A percentile compares a stretch with the other conserved stretches of the same genome.
These are phyloP conservation scores for Vitis hybrid DNA, from an alignment of 177 flowering plant genomes.

Conservation along the genomic window DNA sequence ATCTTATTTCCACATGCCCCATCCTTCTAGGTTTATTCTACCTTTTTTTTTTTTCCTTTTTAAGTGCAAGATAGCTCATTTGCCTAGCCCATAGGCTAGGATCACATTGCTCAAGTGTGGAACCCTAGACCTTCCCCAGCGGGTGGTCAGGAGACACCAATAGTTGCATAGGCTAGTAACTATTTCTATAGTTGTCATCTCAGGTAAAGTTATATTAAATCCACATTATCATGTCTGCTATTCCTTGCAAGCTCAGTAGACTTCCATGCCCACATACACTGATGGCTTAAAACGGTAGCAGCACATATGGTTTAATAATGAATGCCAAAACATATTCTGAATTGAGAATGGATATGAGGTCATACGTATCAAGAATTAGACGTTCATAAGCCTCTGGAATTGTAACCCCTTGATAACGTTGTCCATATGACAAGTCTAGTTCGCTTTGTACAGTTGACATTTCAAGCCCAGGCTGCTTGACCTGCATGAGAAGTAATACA, in stretches of 20 bases:
- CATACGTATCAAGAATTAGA: slow-evolving; percentile 94
- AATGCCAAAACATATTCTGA: not conserved
- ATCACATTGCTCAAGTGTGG: too few species aligned
- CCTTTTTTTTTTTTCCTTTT: too few species aligned
- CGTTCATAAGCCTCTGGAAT: slow-evolving; percentile 99
- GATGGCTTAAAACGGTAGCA: not conserved
- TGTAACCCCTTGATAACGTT: slow-evolving; percentile 74
- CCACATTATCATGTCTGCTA: not conserved
- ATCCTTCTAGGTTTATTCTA: too few species aligned
- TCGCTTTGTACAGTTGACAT: slow-evolving; percentile 94
- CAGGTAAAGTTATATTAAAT: too few species aligned
- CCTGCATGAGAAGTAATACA: slow-evolving; percentile 48
- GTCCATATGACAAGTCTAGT: slow-evolving; percentile 84
- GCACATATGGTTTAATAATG: not conserved
- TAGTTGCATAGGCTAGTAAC: too few species aligned
- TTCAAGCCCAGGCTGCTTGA: slow-evolving; percentile 91
- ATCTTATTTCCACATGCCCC: not conserved
- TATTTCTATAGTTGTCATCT: too few species aligned
- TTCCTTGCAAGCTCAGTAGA: not conserved
- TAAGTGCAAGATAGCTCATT: too few species aligned
- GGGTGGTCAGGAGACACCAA: too few species aligned
- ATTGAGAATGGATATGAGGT: not conserved
- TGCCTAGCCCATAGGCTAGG: too few species aligned
- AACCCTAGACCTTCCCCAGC: too few species aligned
- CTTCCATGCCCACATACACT: not conserved